These are phyloP conservation scores for Saprolegnia parasitica DNA, from an alignment of 352 stramenopile genomes.

Conservation along the genomic window DNA sequence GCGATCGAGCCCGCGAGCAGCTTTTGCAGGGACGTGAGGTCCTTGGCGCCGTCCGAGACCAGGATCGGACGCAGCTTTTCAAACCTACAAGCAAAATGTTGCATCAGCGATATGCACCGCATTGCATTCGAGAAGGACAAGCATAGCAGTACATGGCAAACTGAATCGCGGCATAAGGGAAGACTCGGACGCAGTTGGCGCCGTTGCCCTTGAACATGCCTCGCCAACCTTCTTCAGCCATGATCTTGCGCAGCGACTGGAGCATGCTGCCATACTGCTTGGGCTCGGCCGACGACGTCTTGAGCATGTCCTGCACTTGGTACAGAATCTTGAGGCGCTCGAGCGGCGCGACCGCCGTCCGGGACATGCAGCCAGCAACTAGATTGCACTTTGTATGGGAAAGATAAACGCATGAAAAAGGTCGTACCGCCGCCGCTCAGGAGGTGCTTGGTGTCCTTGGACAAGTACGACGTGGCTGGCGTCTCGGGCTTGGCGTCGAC, in stretches of 20 bases:
- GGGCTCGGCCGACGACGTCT: slow-evolving; percentile 6
- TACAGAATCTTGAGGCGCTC: slow-evolving; percentile 78
- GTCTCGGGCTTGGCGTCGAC: neutral
- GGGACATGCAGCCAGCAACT: slow-evolving; percentile 68
- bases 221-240: slow-evolving; percentile 50
- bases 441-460: slow-evolving; percentile 56
- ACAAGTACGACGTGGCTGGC: slow-evolving; percentile 28
- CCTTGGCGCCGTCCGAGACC: slow-evolving; percentile 38
- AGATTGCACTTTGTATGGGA: slow-evolving; percentile 8
- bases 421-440: slow-evolving; percentile 63
- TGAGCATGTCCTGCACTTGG: slow-evolving; percentile 68
- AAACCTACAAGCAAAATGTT: slow-evolving; percentile 34
- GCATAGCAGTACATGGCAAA: slow-evolving; percentile 42
- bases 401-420: neutral
- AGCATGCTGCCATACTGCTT: slow-evolving; percentile 49
- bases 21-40: slow-evolving; percentile 47
- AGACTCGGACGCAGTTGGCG: slow-evolving; percentile 75
- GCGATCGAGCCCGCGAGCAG: slow-evolving; percentile 51
- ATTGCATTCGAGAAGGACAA: neutral
- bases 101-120: slow-evolving; percentile 1
- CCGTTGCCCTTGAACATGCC: slow-evolving; percentile 78
- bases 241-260: slow-evolving; percentile 58
- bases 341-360: slow-evolving; percentile 61
- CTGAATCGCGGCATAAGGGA: slow-evolving; percentile 74
- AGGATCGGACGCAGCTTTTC: slow-evolving; percentile 54